Conservation (phyloP, 495 filamentous ascomycete genomes). For the Xylaria longipes region DNA sequence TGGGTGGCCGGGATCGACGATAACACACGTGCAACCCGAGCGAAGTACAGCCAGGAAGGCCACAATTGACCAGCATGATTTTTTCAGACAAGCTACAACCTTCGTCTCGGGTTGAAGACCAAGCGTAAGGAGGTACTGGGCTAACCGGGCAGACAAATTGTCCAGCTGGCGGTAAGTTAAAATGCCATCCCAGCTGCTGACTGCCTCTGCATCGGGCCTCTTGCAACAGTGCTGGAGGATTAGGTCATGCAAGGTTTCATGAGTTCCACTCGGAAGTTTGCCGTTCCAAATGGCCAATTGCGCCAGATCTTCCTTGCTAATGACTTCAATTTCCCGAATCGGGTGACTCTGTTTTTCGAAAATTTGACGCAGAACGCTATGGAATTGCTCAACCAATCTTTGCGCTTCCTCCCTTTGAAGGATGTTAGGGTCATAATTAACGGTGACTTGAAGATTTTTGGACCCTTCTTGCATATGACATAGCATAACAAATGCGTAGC, state of each 20-base stretch:
- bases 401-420: neutral
- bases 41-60: constrained; percentile 46
- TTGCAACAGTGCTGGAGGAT: neutral
- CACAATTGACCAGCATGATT: constrained; percentile 50
- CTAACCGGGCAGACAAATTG: constrained; percentile 39
- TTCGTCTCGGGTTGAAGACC: constrained; percentile 55
- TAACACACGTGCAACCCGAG: constrained; percentile 43
- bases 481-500: constrained; percentile 5
- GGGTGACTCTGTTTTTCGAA: neutral
- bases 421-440: neutral
- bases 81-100: constrained; percentile 62
- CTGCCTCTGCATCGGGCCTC: constrained; percentile 31
- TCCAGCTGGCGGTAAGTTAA: constrained; percentile 46
- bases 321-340: neutral
- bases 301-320: neutral
- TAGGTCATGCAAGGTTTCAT: neutral
- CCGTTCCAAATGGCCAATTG: neutral
- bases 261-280: neutral
- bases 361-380: neutral
- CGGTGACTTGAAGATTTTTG: neutral
- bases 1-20: constrained; percentile 36
- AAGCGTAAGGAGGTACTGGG: constrained; percentile 32
- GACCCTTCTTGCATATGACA: constrained; percentile 3
- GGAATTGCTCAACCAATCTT: constrained; percentile 9
- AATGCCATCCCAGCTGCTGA: constrained; percentile 58